Conservation (phyloP, 1,139 yeast species). For the Kluyveromyces marxianus region DNA sequence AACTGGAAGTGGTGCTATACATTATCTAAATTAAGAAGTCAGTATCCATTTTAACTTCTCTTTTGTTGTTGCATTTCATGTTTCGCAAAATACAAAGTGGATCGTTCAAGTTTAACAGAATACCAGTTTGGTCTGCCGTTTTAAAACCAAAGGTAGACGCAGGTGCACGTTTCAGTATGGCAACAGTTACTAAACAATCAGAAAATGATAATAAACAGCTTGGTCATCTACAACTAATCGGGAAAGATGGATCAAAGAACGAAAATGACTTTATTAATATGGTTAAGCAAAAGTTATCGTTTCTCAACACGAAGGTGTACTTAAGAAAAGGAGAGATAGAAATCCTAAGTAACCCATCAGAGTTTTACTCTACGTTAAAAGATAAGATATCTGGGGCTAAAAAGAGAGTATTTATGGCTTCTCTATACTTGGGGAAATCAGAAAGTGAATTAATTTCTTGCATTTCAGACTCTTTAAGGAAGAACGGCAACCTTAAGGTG, state of each 20-base stretch:
- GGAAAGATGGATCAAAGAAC: neutral
- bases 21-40: no score
- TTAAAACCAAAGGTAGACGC: neutral
- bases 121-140: neutral
- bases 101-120: neutral
- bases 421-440: constrained; percentile 77
- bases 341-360: constrained; percentile 57
- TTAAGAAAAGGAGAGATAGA: constrained; percentile 53
- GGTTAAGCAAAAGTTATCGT: constrained; percentile 13
- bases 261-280: constrained; percentile 4
- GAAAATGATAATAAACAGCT: neutral
- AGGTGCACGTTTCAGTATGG: neutral
- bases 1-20: no score
- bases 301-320: constrained; percentile 45
- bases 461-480: constrained; percentile 48
- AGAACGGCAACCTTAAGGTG: constrained; percentile 56
- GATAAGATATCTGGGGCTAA: constrained; percentile 48
- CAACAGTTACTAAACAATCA: constrained; percentile 1
- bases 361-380: constrained; percentile 60
- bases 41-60: neutral
- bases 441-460: constrained; percentile 69
- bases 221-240: neutral
- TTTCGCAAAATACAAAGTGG: neutral
- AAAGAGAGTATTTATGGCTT: constrained; percentile 65
- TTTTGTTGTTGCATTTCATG: neutral